Percentiles rank a stretch among this genome's conserved stretches.
Evolutionary conservation across 495 filamentous ascomycete species (phyloP).

Genomic region (Aspergillus carlsbadensis): DNA sequence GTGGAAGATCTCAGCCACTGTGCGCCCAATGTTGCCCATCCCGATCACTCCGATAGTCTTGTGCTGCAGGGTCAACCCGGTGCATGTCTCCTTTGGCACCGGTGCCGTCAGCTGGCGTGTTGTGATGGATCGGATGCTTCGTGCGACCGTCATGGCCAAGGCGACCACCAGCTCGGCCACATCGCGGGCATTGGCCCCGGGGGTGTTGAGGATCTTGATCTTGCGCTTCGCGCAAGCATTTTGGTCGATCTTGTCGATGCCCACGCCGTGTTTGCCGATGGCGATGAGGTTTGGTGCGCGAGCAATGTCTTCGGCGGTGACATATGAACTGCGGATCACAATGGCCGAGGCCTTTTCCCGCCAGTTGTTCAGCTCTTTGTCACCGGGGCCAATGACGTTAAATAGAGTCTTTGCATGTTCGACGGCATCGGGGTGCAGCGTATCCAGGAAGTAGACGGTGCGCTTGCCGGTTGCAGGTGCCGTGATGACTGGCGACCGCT

Average conservation of each 20-base stretch:
- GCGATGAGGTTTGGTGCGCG: conserved; percentile 28
- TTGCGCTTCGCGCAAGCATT: conserved; percentile 44
- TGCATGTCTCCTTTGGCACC: conserved; percentile 32
- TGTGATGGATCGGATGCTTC: conserved; percentile 32
- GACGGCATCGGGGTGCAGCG: conserved; percentile 23
- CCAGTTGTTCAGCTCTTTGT: conserved; percentile 24
- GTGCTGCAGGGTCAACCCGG: conserved; percentile 28
- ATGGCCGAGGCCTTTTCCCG: conserved; percentile 23
- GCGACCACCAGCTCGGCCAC: conserved; percentile 37
- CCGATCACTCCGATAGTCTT: conserved; percentile 39
- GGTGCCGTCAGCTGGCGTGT: conserved; percentile 27
- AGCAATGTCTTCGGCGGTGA: conserved; percentile 29
- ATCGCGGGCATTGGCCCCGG: conserved; percentile 40
- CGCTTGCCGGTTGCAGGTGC: conserved; percentile 16
- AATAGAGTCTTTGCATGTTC: conserved; percentile 24
- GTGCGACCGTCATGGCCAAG: conserved; percentile 29
- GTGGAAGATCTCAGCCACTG: conserved; percentile 35
- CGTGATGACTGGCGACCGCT: background rate
- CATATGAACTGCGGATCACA: conserved; percentile 23
- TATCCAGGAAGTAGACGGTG: conserved; percentile 30
- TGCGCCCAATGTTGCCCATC: conserved; percentile 40
- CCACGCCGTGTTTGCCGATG: conserved; percentile 46
- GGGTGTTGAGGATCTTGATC: conserved; percentile 49
- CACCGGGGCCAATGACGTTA: conserved; percentile 23
- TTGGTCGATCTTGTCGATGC: conserved; percentile 53